Conservation (phyloP, 805 yeast genomes). For the Candida argentea region DNA sequence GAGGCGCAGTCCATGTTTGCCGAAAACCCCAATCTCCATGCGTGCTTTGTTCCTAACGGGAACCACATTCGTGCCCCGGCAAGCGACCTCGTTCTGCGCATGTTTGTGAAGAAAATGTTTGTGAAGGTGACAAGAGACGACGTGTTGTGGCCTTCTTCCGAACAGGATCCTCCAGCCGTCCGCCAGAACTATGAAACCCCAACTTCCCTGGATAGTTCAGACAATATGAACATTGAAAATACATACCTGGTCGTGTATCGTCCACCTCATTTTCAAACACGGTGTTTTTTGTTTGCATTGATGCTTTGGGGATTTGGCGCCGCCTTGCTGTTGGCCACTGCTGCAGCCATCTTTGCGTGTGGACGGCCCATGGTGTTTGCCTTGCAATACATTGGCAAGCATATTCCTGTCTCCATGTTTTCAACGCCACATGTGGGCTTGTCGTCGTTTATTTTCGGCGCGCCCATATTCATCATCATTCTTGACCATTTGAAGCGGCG, state of each 20-base stretch:
- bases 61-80: constrained; percentile 78
- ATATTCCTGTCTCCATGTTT: neutral
- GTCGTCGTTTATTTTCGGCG: constrained; percentile 12
- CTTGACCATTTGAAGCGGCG: constrained; percentile 1
- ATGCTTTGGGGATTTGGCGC: constrained; percentile 40
- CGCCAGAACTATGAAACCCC: constrained; percentile 18
- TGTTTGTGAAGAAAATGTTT: constrained; percentile 56
- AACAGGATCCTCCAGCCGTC: constrained; percentile 9
- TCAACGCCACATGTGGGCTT: constrained; percentile 9
- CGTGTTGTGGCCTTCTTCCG: constrained; percentile 30
- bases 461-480: constrained; percentile 5
- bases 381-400: neutral
- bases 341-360: constrained; percentile 13
- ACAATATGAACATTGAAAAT: constrained; percentile 23
- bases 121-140: constrained; percentile 79
- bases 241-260: constrained; percentile 71
- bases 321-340: constrained; percentile 14
- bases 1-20: constrained; percentile 37
- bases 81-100: constrained; percentile 63
- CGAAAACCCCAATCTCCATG: constrained; percentile 29
- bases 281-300: constrained; percentile 42
- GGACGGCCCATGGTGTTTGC: constrained; percentile 15
- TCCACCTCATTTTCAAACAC: constrained; percentile 63
- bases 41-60: constrained; percentile 75
- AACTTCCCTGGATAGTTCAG: constrained; percentile 34